Evolutionary conservation across 495 filamentous ascomycete genomes (phyloP), one percentile per base, ranked within the genome.

Genomic region (Hyphodiscus hymeniophilus): DNA sequence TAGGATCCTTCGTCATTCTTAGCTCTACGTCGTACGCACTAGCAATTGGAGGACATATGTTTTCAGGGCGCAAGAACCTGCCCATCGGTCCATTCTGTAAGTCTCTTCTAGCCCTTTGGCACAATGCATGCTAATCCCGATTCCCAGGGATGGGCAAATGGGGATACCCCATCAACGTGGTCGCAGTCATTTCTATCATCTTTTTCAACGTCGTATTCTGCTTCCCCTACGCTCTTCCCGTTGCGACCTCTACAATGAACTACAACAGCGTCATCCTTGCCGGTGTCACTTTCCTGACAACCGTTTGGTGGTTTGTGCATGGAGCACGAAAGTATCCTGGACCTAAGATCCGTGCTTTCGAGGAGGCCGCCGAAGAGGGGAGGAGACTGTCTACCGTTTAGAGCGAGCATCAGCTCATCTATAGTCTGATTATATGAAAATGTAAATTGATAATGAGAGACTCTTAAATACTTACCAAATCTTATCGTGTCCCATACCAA

Each of bases 171-270:
- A 64, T 89, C 54, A 86, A 87, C 53, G 53, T 65, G 3, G 45
- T 80, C 3, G 64, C 80, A 7, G 73, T 82, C 31, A 52, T 77
- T 22, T 81, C 85, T 49, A 91, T 90, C 44, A 55, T 75, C 1
- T 66, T 79, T 18, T 90, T 87, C 60, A 73, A 82, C 43, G 69
- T 84, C 7, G 77, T 89, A 42, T 90, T 83, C 63, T 87, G 82
- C 48, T 88, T 89, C 59, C 85, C 84, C 1, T 84, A 74, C 53
- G 59, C 59, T 1, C 51, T 80, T 41, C 82, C 83, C 0, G 72
- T 73, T 1, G 66, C 67, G 1, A 72, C 69, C 1, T 62, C 65
- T 13, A 74, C 72, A n/a, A 85, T 87, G 82, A 87, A 86, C 45
- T 86, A 84, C 54, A 82, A 80, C 1, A 76, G 71, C 40, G 75